Conservation (phyloP, 1,284 basidiomycete genomes). For the Inonotus hispidus region DNA sequence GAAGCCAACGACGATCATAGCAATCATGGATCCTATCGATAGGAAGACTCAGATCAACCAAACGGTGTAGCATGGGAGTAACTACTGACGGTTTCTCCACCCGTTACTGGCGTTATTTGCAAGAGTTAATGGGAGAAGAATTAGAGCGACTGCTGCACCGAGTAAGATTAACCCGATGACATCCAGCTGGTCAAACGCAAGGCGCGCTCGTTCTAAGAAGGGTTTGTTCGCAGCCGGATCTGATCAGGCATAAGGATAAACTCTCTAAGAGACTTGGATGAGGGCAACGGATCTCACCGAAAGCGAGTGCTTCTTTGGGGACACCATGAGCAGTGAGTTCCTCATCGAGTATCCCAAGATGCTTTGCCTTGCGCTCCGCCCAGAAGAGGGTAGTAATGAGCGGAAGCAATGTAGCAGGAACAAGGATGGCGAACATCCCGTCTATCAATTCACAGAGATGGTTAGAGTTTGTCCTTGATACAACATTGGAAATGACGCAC, state of each 20-base stretch:
- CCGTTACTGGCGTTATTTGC: conserved; percentile 36
- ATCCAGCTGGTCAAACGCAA: conserved; percentile 42
- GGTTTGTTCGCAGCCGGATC: not conserved
- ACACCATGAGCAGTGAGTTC: not conserved
- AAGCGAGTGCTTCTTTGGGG: not conserved
- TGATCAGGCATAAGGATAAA: not conserved
- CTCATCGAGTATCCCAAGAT: conserved; percentile 37
- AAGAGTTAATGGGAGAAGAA: conserved; percentile 67
- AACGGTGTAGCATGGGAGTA: not conserved
- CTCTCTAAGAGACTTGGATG: too few species aligned
- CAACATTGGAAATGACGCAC: conserved; percentile 26
- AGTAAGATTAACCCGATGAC: conserved; percentile 62
- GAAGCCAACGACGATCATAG: conserved; percentile 48
- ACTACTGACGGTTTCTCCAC: conserved; percentile 39
- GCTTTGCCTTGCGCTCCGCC: conserved; percentile 62
- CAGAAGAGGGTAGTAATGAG: conserved; percentile 64
- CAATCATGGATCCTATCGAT: conserved; percentile 45
- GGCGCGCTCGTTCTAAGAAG: conserved; percentile 20
- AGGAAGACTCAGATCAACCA: not conserved
- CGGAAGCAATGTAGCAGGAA: conserved; percentile 49
- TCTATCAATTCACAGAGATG: conserved; percentile 32
- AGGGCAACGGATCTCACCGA: not conserved
- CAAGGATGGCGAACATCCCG: conserved; percentile 63
- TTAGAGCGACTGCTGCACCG: conserved; percentile 51
- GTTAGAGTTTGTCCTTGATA: not conserved